phyloP scores from a whole-genome alignment of 106 monocot species.

The Phalaenopsis aphrodite region DNA sequence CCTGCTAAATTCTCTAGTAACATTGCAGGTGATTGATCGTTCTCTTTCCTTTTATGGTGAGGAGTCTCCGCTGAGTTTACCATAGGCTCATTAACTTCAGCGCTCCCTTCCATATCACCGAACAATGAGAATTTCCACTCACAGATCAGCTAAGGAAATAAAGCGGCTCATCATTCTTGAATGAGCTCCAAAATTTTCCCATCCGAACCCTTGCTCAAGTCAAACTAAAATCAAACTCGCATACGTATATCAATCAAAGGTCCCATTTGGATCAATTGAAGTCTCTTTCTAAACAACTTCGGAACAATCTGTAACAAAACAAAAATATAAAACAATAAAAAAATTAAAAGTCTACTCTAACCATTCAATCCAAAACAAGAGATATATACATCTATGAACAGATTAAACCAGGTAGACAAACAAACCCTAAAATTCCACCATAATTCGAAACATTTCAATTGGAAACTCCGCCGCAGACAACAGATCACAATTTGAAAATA shows the following conservation, averaged over 20 bases:
- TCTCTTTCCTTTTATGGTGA: constrained; percentile 37
- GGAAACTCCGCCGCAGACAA: background rate
- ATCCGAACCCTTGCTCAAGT: background rate
- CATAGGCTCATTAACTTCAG: constrained; percentile 43
- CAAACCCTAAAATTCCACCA: background rate
- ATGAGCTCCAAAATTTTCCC: background rate
- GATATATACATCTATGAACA: background rate
- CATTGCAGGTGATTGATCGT: constrained; percentile 30
- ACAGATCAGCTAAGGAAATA: constrained; percentile 1
- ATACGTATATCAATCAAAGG: background rate
- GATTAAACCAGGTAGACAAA: background rate
- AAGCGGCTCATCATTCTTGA: background rate
- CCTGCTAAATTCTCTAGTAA: constrained; percentile 28
- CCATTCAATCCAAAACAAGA: background rate
- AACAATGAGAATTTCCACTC: background rate
- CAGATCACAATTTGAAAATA: background rate
- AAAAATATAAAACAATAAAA: background rate
- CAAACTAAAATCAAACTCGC: background rate
- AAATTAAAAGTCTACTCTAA: background rate
- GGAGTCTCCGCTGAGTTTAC: constrained; percentile 37
- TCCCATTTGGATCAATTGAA: background rate
- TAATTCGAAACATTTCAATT: background rate
- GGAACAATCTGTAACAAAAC: too few species aligned
- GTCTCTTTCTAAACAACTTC: background rate
- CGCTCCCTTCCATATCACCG: constrained; percentile 39